phyloP scores from a whole-genome alignment of 352 stramenopile genomes.

The Phytophthora sansomeana region DNA sequence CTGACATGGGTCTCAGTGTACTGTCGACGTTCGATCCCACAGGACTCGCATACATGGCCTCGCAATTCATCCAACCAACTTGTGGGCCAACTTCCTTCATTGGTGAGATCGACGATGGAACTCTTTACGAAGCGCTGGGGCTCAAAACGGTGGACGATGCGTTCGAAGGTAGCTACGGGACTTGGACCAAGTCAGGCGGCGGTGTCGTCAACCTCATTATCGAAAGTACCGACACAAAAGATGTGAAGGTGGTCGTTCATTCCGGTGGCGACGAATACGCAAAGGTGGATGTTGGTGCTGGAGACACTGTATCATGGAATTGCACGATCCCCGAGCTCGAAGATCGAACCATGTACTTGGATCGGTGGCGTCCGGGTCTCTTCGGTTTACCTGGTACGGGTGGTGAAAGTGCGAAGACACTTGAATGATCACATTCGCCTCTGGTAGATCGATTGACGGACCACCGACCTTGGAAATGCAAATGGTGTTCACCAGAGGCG shows the following conservation, averaged over 20 bases:
- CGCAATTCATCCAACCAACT: constrained; percentile 47
- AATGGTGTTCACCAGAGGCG: constrained; percentile 88
- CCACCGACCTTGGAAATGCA: constrained; percentile 97
- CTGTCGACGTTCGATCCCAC: constrained; percentile 47
- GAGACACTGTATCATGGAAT: constrained; percentile 27
- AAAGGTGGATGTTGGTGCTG: constrained; percentile 20
- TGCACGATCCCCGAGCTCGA: constrained; percentile 25
- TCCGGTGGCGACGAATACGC: constrained; percentile 30
- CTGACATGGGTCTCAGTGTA: constrained; percentile 39
- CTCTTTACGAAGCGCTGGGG: constrained; percentile 21
- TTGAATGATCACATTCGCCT: constrained; percentile 99
- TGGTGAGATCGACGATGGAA: constrained; percentile 44
- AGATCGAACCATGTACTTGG: constrained; percentile 30
- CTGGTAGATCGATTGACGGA: constrained; percentile 99
- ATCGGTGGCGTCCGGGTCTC: constrained; percentile 28
- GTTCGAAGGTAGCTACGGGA: constrained; percentile 35
- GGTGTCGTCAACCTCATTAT: constrained; percentile 33
- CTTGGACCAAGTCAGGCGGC: constrained; percentile 38
- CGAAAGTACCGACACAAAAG: constrained; percentile 26
- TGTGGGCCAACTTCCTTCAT: constrained; percentile 38
- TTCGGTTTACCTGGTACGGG: constrained; percentile 25
- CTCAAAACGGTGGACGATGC: constrained; percentile 34
- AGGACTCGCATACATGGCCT: constrained; percentile 43
- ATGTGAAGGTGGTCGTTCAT: constrained; percentile 32
- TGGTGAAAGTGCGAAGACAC: constrained; percentile 97